Conservation (phyloP, 345 rosid species). For the Triadica sebifera region DNA sequence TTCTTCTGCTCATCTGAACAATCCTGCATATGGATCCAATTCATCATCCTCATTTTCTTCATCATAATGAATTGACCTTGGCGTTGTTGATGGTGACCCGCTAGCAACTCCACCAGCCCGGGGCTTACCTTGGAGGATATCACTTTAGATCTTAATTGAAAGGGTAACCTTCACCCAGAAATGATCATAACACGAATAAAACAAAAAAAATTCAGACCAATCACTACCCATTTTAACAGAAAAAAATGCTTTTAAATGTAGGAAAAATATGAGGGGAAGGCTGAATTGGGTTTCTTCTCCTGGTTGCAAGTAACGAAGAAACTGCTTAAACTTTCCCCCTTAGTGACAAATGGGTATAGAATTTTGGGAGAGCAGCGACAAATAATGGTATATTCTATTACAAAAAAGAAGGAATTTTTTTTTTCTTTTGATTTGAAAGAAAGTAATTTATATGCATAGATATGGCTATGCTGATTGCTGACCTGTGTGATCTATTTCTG, state of each 20-base stretch:
- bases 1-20: conserved; percentile 92
- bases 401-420: background rate
- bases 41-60: too few relatives aligned
- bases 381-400: conserved; percentile 11
- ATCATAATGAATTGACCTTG: conserved; percentile 49
- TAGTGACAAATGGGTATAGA: background rate
- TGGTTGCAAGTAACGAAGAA: background rate
- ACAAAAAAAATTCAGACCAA: background rate
- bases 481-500: too few relatives aligned
- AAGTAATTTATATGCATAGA: too few relatives aligned
- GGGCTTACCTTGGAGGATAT: too few relatives aligned
- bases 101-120: too few relatives aligned
- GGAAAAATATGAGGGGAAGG: background rate
- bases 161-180: background rate
- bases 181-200: background rate
- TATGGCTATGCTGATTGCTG: too few relatives aligned
- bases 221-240: too few relatives aligned
- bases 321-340: background rate
- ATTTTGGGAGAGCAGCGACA: background rate
- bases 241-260: too few relatives aligned
- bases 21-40: conserved; percentile 84
- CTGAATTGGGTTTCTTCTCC: background rate
- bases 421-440: too few relatives aligned
- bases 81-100: conserved; percentile 42
- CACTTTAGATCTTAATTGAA: conserved; percentile 12